phyloP scores from a whole-genome alignment of 176 grass and related monocot species.

The Eragrostis nindensis region DNA sequence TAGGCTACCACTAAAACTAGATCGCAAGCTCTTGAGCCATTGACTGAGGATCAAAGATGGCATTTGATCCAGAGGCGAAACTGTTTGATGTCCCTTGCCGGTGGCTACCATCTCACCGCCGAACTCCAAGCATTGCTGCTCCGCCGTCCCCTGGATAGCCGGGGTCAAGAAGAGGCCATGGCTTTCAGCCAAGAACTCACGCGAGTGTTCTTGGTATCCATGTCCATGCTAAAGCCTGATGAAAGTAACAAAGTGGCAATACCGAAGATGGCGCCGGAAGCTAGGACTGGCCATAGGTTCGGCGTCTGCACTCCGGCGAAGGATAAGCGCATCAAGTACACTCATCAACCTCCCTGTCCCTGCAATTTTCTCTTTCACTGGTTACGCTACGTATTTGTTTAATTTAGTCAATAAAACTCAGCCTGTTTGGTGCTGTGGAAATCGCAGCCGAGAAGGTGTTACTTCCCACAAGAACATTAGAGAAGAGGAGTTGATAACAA shows the following conservation, averaged over 20 bases:
- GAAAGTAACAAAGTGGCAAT: neutral
- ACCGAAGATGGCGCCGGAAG: slow-evolving; percentile 2
- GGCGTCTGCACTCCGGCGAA: neutral
- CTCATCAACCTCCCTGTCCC: neutral
- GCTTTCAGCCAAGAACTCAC: slow-evolving; percentile 34
- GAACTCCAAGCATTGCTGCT: slow-evolving; percentile 42
- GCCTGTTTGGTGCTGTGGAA: neutral
- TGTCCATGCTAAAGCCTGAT: slow-evolving; percentile 33
- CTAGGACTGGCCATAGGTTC: neutral
- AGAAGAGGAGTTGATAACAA: slow-evolving; percentile 4
- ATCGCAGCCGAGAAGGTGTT: slow-evolving; percentile 10
- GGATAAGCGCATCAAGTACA: slow-evolving; percentile 3
- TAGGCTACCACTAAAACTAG: neutral
- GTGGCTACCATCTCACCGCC: slow-evolving; percentile 30
- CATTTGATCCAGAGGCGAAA: slow-evolving; percentile 11
- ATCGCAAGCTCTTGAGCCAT: neutral
- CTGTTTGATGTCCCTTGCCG: slow-evolving; percentile 38
- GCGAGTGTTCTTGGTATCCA: slow-evolving; percentile 45
- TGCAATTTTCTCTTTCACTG: neutral
- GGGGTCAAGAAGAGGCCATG: slow-evolving; percentile 19
- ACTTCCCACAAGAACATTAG: slow-evolving; percentile 8
- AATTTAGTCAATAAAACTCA: neutral
- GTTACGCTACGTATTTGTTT: neutral
- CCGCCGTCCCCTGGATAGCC: slow-evolving; percentile 23
- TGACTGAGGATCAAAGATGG: slow-evolving; percentile 25